Conservation (phyloP, 768 basidiomycete species). For the Lentinula sp. region DNA sequence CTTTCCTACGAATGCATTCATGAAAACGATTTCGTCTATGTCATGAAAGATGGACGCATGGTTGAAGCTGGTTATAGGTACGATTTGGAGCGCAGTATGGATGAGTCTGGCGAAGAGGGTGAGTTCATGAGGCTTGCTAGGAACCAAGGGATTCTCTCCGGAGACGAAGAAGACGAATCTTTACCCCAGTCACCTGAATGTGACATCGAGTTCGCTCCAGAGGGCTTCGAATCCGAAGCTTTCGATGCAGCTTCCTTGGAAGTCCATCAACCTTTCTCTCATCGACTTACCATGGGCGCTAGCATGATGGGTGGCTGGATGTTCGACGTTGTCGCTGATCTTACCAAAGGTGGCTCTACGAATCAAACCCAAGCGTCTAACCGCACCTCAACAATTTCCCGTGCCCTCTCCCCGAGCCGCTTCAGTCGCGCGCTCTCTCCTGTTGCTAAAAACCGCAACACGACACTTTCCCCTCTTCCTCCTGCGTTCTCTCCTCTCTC, state of each 20-base stretch:
- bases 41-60: constrained; percentile 74
- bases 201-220: constrained; percentile 1
- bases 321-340: constrained; percentile 71
- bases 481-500: neutral
- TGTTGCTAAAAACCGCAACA: neutral
- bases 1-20: constrained; percentile 64
- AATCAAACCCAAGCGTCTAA: neutral
- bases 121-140: constrained; percentile 71
- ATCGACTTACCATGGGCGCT: constrained; percentile 35
- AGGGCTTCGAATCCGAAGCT: neutral
- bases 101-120: constrained; percentile 31
- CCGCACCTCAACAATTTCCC: neutral
- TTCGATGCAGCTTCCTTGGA: neutral
- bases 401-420: neutral
- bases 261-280: constrained; percentile 5
- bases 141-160: constrained; percentile 44
- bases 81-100: constrained; percentile 57
- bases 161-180: constrained; percentile 29
- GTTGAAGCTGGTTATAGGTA: constrained; percentile 84
- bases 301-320: constrained; percentile 76
- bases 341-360: constrained; percentile 32
- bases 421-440: neutral
- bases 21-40: constrained; percentile 81
- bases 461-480: neutral
- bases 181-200: neutral